These are phyloP conservation scores for Monilinia fructicola DNA, from an alignment of 2,329 filamentous ascomycete genomes.

Conservation along the genomic window DNA sequence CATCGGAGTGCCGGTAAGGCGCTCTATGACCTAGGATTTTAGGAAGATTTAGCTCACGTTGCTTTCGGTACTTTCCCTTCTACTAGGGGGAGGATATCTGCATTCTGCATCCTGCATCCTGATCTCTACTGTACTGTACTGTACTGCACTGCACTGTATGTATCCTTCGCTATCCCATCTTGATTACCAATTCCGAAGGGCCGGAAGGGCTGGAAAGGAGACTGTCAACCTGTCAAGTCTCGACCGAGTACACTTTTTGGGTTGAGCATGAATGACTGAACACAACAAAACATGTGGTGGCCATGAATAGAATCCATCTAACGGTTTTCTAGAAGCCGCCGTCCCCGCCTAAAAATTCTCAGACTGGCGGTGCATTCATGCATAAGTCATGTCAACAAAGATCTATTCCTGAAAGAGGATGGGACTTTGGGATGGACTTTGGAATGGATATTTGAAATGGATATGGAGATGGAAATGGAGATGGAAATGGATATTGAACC, in stretches of 20 bases:
- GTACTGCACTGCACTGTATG: too few relatives aligned
- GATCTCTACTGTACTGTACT: too few relatives aligned
- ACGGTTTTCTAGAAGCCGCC: conserved; percentile 20
- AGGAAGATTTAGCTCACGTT: neutral
- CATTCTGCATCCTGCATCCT: neutral
- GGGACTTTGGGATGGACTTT: too few relatives aligned
- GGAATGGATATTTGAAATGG: too few relatives aligned
- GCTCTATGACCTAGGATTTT: neutral
- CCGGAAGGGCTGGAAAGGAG: neutral
- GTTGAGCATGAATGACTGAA: neutral
- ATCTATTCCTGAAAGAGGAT: conserved; percentile 9
- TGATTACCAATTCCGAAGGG: neutral
- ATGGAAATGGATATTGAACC: neutral
- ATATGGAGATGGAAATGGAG: neutral
- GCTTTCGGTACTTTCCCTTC: neutral
- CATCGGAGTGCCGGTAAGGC: conserved; percentile 7
- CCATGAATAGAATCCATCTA: neutral
- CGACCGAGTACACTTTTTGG: neutral
- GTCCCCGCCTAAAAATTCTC: conserved; percentile 15
- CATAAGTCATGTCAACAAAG: conserved; percentile 14
- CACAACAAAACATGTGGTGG: neutral
- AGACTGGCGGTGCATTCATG: conserved; percentile 16
- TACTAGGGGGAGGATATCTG: neutral
- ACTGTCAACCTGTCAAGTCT: neutral
- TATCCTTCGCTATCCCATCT: neutral